A percentile compares a stretch with the other conserved stretches of the same genome.
These are phyloP conservation scores for Exophiala phaeomuriformis DNA, from an alignment of 2,329 filamentous ascomycete species.

Conservation along the genomic window DNA sequence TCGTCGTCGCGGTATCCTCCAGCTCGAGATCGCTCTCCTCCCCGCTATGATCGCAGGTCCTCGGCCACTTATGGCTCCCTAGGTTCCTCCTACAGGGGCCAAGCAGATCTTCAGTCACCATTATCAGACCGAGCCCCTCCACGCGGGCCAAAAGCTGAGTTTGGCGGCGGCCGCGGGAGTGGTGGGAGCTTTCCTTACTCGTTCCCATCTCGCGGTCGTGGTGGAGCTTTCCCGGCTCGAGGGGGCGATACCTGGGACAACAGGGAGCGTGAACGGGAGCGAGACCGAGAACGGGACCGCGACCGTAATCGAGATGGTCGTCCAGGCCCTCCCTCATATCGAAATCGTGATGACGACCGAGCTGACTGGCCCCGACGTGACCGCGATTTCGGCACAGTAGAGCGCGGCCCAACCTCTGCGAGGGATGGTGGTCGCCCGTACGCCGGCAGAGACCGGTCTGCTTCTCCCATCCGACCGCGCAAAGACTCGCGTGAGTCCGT, in stretches of 20 bases:
- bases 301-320: constrained; percentile 37
- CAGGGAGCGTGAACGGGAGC: constrained; percentile 10
- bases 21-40: constrained; percentile 58
- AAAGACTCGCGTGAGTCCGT: constrained; percentile 41
- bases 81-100: constrained; percentile 42
- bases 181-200: constrained; percentile 26
- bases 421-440: constrained; percentile 37
- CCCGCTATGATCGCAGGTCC: constrained; percentile 65
- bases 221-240: constrained; percentile 44
- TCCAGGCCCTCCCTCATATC: constrained; percentile 35
- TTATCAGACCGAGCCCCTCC: constrained; percentile 62
- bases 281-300: constrained; percentile 40
- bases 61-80: constrained; percentile 55
- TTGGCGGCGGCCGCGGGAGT: constrained; percentile 33
- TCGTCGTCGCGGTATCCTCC: constrained; percentile 43
- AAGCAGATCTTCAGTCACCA: constrained; percentile 55
- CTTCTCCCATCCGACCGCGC: constrained; percentile 39
- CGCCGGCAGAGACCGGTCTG: constrained; percentile 41
- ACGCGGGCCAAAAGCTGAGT: constrained; percentile 69
- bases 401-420: constrained; percentile 28
- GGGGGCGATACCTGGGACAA: constrained; percentile 46
- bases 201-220: constrained; percentile 44
- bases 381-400: constrained; percentile 40
- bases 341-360: constrained; percentile 34
- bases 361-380: constrained; percentile 42